A percentile compares a stretch with the other conserved stretches of the same genome.
These are phyloP conservation scores for Pinus tabuliformis DNA, from an alignment of 75 land plant genomes.

Conservation along the genomic window DNA sequence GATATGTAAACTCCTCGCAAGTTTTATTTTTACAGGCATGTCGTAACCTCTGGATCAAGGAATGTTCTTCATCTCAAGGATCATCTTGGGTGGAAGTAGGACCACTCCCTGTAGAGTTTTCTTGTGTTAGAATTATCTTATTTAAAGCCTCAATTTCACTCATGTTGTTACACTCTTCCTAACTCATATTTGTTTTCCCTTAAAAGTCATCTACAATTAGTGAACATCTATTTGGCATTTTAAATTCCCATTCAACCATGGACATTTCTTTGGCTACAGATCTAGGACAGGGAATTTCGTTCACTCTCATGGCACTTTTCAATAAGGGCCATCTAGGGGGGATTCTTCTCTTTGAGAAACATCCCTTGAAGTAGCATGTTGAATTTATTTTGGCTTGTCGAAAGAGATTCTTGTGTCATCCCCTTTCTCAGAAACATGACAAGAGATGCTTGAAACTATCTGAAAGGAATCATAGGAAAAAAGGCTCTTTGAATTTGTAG, in stretches of 20 bases:
- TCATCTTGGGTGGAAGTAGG: background rate
- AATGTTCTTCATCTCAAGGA: background rate
- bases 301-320: constrained; percentile 14
- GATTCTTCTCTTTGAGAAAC: constrained; percentile 6
- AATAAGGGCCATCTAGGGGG: constrained; percentile 56
- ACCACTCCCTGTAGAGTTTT: background rate
- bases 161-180: background rate
- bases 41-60: constrained; percentile 6
- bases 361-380: background rate
- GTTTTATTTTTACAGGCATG: constrained; percentile 11
- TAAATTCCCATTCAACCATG: constrained; percentile 50
- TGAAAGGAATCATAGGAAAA: constrained; percentile 12
- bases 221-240: constrained; percentile 28
- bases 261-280: constrained; percentile 35
- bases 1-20: constrained; percentile 19
- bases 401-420: background rate
- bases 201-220: background rate
- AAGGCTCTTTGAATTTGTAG: background rate
- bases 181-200: background rate
- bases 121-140: background rate
- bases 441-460: background rate
- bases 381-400: constrained; percentile 2
- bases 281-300: constrained; percentile 9
- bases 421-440: constrained; percentile 3
- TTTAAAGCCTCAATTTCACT: background rate